Evolutionary conservation across 2,329 filamentous ascomycete species (phyloP), one percentile per base, ranked within the genome.

Genomic region (Lasiodiplodia sp.): DNA sequence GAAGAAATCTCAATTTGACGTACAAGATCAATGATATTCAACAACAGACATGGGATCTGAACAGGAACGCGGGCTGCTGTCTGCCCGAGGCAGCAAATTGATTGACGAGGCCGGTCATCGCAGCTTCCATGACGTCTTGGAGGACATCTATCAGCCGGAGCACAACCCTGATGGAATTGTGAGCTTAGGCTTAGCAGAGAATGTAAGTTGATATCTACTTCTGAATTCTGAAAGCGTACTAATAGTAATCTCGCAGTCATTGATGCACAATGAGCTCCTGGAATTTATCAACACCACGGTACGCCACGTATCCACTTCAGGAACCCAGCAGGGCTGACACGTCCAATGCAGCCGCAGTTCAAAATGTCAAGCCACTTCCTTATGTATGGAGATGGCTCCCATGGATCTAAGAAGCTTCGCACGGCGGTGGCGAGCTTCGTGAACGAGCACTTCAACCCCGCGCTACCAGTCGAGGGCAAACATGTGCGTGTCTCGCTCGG

Each of bases 111-210:
- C 14, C 31, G 62, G 62, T 6, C 62, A 65, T 16, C 7, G 47
- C 3, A 7, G 12, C 3, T 53, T 65, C 49, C 62, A 65, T 4
- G 78, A 83, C 12, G 78, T 87, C 49, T 73, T 86, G 51, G 73
- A 75, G 8, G 78, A 87, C 70, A 73, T 81, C 6, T 87, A 81
- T 78, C 71, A 84, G 66, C 78, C 81, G 0, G 58, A 72, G 3
- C 71, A 74, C 3, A 84, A 84, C 64, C 80, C 82, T 0, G 71
- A 75, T 16, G 85, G 85, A 31, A 85, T 82, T 69, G 75, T 86
- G 38, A 86, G 82, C 68, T 78, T 87, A 0, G 85, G 85, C 0
- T 78, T 87, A 1, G 85, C 86, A 6, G 86, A 87, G 73, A 87
- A 87, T 72, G 74, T 65, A 14, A 6, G 62, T 23, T 6, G 3